Conservation (phyloP, 495 filamentous ascomycete genomes). For the Glonium stellatum region DNA sequence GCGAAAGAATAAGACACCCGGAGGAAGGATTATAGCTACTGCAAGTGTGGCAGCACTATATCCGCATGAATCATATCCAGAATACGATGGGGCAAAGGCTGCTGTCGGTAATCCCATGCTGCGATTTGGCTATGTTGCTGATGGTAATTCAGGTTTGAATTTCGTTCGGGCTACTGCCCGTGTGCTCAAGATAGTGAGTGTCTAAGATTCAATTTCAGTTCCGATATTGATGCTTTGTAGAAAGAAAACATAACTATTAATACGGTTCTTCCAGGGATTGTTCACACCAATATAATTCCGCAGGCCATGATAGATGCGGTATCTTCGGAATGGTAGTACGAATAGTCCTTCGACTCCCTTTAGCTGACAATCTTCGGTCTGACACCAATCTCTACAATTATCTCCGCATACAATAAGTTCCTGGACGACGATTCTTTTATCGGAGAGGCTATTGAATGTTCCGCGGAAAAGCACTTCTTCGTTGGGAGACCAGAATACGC, state of each 20-base stretch:
- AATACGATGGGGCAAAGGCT: slow-evolving; percentile 41
- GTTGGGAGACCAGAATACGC: slow-evolving; percentile 30
- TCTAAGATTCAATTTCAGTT: not conserved
- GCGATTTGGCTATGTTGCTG: not conserved
- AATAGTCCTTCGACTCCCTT: too few relatives aligned
- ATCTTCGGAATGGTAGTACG: slow-evolving; percentile 27
- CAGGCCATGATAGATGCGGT: slow-evolving; percentile 37
- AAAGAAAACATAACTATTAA: slow-evolving; percentile 37
- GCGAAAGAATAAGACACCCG: slow-evolving; percentile 36
- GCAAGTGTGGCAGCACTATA: slow-evolving; percentile 34
- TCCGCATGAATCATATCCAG: slow-evolving; percentile 36
- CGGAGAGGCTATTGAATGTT: slow-evolving; percentile 37
- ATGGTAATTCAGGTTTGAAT: slow-evolving; percentile 25
- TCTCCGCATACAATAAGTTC: slow-evolving; percentile 33
- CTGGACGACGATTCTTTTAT: slow-evolving; percentile 30
- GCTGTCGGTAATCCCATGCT: slow-evolving; percentile 19
- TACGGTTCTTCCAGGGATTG: slow-evolving; percentile 34
- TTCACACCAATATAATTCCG: slow-evolving; percentile 37
- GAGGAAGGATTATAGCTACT: slow-evolving; percentile 37
- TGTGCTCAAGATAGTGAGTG: slow-evolving; percentile 32
- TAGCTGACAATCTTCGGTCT: too few relatives aligned
- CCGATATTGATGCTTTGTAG: slow-evolving; percentile 11
- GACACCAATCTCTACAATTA: slow-evolving; percentile 36
- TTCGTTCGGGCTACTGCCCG: slow-evolving; percentile 33
- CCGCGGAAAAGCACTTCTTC: slow-evolving; percentile 32